Evolutionary conservation across 2,329 filamentous ascomycete genomes (phyloP).

Genomic region (Neofusicoccum umdonicola): DNA sequence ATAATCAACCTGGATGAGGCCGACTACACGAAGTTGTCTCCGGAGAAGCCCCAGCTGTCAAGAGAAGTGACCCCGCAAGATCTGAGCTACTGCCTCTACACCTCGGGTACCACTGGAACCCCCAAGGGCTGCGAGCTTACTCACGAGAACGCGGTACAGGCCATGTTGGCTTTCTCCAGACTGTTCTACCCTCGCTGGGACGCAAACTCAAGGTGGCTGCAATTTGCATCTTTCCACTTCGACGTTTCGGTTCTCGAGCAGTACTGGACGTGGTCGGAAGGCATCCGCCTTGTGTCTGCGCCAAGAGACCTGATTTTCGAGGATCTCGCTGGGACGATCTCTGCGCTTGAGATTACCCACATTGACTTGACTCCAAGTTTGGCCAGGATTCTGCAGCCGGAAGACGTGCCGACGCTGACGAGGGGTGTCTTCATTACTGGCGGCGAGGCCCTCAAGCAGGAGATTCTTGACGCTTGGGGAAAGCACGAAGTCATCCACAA

Average conservation of each 20-base stretch:
- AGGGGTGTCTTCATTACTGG: slow-evolving; percentile 90
- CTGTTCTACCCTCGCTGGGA: slow-evolving; percentile 77
- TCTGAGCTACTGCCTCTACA: slow-evolving; percentile 81
- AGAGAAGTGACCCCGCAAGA: slow-evolving; percentile 46
- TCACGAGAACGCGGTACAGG: slow-evolving; percentile 84
- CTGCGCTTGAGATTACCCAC: slow-evolving; percentile 73
- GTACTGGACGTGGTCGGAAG: slow-evolving; percentile 93
- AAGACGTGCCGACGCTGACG: slow-evolving; percentile 76
- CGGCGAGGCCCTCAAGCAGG: slow-evolving; percentile 82
- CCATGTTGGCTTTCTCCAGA: slow-evolving; percentile 80
- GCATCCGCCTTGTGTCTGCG: slow-evolving; percentile 78
- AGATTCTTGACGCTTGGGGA: slow-evolving; percentile 86
- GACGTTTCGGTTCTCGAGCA: slow-evolving; percentile 92
- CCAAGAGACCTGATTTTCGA: slow-evolving; percentile 83
- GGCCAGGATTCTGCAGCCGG: slow-evolving; percentile 72
- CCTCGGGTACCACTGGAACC: slow-evolving; percentile 80
- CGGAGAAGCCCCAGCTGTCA: slow-evolving; percentile 30
- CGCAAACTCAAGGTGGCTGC: slow-evolving; percentile 72
- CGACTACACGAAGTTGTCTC: slow-evolving; percentile 33
- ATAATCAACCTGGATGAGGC: slow-evolving; percentile 49
- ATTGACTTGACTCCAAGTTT: slow-evolving; percentile 89
- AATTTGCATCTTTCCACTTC: slow-evolving; percentile 93
- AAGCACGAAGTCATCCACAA: slow-evolving; percentile 81
- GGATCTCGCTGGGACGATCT: slow-evolving; percentile 73
- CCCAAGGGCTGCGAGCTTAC: slow-evolving; percentile 88